Conservation (phyloP, 768 basidiomycete genomes). For the Mycena belliarum region DNA sequence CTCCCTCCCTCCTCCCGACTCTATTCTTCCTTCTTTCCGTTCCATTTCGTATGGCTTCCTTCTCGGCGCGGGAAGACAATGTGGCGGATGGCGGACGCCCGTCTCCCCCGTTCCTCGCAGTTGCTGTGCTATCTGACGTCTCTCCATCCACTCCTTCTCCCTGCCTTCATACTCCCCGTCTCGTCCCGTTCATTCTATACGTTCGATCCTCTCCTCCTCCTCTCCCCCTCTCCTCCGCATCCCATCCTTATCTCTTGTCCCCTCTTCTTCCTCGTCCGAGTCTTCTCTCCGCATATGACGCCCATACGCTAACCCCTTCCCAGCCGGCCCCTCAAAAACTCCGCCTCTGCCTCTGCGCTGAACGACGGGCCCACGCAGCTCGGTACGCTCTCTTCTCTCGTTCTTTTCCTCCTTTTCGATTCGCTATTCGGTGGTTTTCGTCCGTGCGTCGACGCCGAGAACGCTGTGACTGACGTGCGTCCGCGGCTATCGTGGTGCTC, state of each 20-base stretch:
- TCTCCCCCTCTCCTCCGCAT: not conserved
- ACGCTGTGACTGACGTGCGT: too few relatives aligned
- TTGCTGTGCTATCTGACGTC: too few relatives aligned
- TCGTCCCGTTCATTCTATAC: not conserved
- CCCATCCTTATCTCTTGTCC: not conserved
- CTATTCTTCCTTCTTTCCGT: not conserved
- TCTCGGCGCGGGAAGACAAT: too few relatives aligned
- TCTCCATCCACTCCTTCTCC: too few relatives aligned
- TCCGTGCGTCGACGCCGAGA: too few relatives aligned
- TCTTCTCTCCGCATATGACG: not conserved
- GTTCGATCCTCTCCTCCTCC: not conserved
- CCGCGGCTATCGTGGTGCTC: too few relatives aligned
- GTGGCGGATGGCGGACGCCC: too few relatives aligned
- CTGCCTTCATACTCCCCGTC: not conserved
- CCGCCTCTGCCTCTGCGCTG: too few relatives aligned
- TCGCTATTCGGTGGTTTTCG: too few relatives aligned
- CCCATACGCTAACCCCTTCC: not conserved
- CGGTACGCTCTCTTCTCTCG: not conserved
- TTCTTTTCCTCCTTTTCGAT: not conserved
- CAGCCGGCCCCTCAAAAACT: conserved; percentile 3
- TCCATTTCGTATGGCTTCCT: not conserved
- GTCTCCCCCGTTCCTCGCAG: too few relatives aligned
- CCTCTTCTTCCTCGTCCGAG: too few relatives aligned
- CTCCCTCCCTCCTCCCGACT: not conserved
- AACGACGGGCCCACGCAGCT: not conserved